phyloP scores from a whole-genome alignment of 805 yeast genomes.

The Cyberlindnera samutprakarnensis region DNA sequence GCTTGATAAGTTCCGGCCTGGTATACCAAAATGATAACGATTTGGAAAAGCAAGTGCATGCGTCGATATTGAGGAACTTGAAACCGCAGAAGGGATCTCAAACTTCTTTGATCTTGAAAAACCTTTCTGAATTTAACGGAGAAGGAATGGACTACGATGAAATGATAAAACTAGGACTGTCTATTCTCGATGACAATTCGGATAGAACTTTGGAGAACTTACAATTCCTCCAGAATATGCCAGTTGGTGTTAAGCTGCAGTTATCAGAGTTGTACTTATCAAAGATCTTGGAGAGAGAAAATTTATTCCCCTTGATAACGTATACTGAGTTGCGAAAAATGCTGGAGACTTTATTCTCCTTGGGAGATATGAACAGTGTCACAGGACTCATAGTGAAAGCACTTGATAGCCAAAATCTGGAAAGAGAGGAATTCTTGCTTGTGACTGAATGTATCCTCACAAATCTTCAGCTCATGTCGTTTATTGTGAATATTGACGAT shows the following conservation, averaged over 20 bases:
- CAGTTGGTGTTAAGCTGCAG: slow-evolving; percentile 25
- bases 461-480: slow-evolving; percentile 1
- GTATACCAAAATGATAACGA: slow-evolving; percentile 52
- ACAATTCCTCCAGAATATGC: slow-evolving; percentile 17
- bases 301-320: slow-evolving; percentile 30
- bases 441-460: slow-evolving; percentile 10
- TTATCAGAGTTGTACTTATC: slow-evolving; percentile 26
- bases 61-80: slow-evolving; percentile 48
- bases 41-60: slow-evolving; percentile 44
- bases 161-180: slow-evolving; percentile 24
- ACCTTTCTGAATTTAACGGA: slow-evolving; percentile 27
- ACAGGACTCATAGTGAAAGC: slow-evolving; percentile 9
- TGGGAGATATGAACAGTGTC: slow-evolving; percentile 24
- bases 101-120: slow-evolving; percentile 46
- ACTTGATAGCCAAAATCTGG: slow-evolving; percentile 13
- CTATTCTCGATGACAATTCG: slow-evolving; percentile 26
- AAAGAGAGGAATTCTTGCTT: slow-evolving; percentile 12
- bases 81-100: slow-evolving; percentile 49
- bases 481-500: slow-evolving; percentile 1
- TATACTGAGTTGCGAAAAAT: slow-evolving; percentile 26
- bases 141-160: slow-evolving; percentile 21
- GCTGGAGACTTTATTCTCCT: slow-evolving; percentile 7
- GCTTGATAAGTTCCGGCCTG: slow-evolving; percentile 79
- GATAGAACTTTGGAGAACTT: slow-evolving; percentile 13
- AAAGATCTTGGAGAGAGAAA: slow-evolving; percentile 18